Conservation (phyloP, 805 yeast species). For the Monosporozyma aquatica region DNA sequence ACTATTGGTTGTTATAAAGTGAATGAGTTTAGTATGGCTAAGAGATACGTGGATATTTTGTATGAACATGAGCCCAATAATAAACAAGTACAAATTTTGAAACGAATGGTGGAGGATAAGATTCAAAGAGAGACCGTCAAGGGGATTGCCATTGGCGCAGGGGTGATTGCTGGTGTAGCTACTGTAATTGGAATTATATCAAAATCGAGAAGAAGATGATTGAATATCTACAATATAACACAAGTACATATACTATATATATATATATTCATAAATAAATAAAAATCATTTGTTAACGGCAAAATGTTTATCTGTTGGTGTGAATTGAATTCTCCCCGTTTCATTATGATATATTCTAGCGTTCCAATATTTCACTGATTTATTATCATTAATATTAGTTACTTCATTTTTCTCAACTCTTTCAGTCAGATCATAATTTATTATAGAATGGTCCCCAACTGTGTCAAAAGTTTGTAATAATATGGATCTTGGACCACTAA, state of each 20-base stretch:
- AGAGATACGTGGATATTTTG: conserved; percentile 74
- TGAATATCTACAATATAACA: neutral
- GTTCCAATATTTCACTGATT: conserved; percentile 1
- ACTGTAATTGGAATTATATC: conserved; percentile 34
- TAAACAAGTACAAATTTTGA: conserved; percentile 61
- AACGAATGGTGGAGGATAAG: conserved; percentile 71
- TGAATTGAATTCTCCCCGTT: neutral
- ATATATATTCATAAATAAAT: no score
- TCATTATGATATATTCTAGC: neutral
- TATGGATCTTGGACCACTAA: conserved; percentile 29
- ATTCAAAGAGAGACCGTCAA: conserved; percentile 80
- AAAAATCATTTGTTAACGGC: neutral
- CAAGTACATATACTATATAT: neutral
- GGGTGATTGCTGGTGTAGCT: conserved; percentile 76
- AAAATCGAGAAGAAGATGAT: conserved; percentile 12
- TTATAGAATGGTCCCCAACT: neutral
- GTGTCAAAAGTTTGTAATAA: conserved; percentile 21
- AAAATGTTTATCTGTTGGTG: neutral
- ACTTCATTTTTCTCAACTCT: neutral
- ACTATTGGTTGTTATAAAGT: conserved; percentile 81
- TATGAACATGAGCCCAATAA: conserved; percentile 77
- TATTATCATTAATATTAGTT: neutral
- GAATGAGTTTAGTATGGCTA: conserved; percentile 79
- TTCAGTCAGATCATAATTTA: neutral
- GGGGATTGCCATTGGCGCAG: conserved; percentile 82